Conservation (phyloP, 164 flowering plant genomes). For the Berberis vulgaris region DNA sequence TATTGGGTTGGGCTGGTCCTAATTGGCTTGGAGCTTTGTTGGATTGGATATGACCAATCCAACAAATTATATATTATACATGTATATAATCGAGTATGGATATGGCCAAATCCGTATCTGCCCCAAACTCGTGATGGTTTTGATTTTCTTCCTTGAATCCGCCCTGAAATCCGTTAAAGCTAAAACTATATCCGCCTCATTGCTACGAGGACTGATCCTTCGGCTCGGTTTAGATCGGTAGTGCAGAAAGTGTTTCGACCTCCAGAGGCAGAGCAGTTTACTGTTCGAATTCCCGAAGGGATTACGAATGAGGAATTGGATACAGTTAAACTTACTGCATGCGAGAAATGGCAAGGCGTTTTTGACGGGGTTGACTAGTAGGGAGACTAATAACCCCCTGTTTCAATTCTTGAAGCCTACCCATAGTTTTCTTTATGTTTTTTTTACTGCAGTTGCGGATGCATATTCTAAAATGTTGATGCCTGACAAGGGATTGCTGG, state of each 20-base stretch:
- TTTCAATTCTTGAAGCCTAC: neutral
- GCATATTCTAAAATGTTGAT: neutral
- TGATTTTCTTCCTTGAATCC: too few relatives aligned
- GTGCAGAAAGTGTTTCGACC: neutral
- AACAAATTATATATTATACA: neutral
- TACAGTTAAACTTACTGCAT: neutral
- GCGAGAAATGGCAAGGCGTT: neutral
- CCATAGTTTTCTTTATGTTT: neutral
- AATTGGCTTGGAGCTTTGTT: too few relatives aligned
- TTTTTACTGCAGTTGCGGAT: neutral
- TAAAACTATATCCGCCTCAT: too few relatives aligned
- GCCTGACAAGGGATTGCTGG: neutral
- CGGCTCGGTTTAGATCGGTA: neutral
- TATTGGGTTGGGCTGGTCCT: too few relatives aligned
- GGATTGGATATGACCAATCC: too few relatives aligned
- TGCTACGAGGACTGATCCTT: neutral
- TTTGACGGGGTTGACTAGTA: neutral
- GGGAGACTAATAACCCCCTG: neutral
- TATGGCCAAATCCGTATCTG: too few relatives aligned
- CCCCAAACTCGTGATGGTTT: too few relatives aligned
- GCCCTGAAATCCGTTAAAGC: neutral
- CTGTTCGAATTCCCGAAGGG: neutral
- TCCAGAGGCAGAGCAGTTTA: neutral
- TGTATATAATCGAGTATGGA: neutral
- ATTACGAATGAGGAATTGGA: neutral